phyloP scores from a whole-genome alignment of 192 early-diverging fungal species.

The Ambispora gerdemannii region DNA sequence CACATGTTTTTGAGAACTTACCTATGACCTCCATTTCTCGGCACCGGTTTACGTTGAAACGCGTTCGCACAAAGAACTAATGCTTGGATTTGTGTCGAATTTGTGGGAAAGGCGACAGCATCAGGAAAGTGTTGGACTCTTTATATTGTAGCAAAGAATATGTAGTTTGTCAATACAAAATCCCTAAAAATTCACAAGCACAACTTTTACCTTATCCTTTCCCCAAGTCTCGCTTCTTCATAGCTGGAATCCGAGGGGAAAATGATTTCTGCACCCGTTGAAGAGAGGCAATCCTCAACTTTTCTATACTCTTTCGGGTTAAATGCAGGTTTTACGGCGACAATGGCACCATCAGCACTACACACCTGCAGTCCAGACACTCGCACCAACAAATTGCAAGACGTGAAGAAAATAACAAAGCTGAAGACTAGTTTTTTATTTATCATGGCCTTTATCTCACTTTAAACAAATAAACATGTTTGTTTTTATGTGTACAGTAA shows the following conservation, averaged over 20 bases:
- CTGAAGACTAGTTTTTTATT: too few species aligned
- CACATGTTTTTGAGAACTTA: background rate
- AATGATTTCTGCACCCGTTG: slow-evolving; percentile 7
- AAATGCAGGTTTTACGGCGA: too few species aligned
- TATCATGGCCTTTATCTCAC: too few species aligned
- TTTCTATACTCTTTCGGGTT: background rate
- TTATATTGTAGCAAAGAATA: background rate
- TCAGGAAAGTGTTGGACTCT: slow-evolving; percentile 9
- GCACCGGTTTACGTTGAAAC: background rate
- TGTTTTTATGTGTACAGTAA: too few species aligned
- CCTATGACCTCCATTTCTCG: slow-evolving; percentile 29
- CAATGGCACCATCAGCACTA: too few species aligned
- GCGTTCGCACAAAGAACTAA: slow-evolving; percentile 4
- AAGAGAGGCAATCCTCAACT: background rate
- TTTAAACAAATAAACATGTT: too few species aligned
- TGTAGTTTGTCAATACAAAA: background rate
- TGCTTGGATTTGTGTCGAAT: slow-evolving; percentile 20
- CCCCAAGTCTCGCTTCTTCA: background rate
- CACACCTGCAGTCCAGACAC: too few species aligned
- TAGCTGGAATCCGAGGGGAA: background rate
- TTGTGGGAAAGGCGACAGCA: slow-evolving; percentile 10
- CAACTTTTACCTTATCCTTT: background rate
- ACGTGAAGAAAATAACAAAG: too few species aligned
- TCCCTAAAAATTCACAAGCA: background rate
- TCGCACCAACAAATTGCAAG: too few species aligned